Evolutionary conservation across 2,329 filamentous ascomycete species (phyloP), one percentile per base, ranked within the genome.

Genomic region (Neofusicoccum ribis): DNA sequence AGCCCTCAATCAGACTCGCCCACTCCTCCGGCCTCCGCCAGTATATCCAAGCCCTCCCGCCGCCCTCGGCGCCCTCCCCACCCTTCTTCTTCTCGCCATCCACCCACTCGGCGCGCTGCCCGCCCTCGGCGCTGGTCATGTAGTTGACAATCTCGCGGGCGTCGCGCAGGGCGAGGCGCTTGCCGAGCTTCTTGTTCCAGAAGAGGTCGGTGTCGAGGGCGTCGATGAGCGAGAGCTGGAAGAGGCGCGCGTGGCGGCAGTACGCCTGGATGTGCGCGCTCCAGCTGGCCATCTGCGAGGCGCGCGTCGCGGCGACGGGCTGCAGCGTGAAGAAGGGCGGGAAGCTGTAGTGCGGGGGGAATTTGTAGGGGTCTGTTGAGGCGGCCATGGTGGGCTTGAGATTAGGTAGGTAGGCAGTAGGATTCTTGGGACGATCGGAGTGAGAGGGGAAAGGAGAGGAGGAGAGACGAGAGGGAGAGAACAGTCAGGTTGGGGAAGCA

Each of bases 11-110:
- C 66, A 89, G 75, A 39, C 84, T 86, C 2, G 93, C 95, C 94
- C 95, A 99, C 80, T 98, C 94, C 74, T 96, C 92, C 0, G 91
- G 89, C 72, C 87, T 90, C 68, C 87, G 86, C 94, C 94, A 98
- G 80, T 89, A 96, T 2, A 97, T 81, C 84, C 89, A 94, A 17
- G 85, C 88, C 72, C 68, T 68, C 69, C 63, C 79, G 76, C 50
- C 72, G 67, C 70, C 74, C 69, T 31, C 60, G 44, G 27, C 62
- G 61, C 65, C 44, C 50, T 43, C 52, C 11, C 20, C 43, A 8
- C 31, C 43, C 60, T 69, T 66, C 59, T 62, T 62, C 34, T 31
- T 47, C 3, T 46, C 62, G 5, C 51, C 62, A 31, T 65, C 63
- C 6, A 91, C 81, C 82, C 88, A 92, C 79, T 97, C 91, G 3